Evolutionary conservation across 441 rosid genomes (phyloP).

Genomic region (Populus hybrid): DNA sequence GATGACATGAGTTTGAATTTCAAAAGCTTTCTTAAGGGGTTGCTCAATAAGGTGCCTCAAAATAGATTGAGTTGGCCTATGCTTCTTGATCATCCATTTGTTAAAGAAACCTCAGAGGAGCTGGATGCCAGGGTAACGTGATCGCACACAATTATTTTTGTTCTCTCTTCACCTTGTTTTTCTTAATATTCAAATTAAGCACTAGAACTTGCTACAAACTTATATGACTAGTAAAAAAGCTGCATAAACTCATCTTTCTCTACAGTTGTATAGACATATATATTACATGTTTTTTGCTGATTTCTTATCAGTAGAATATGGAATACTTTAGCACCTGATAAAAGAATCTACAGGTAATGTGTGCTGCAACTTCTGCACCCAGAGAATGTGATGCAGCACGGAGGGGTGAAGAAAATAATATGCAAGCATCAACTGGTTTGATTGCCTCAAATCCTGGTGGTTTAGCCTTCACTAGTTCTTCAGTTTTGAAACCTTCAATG

Average conservation of each 20-base stretch:
- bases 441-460: constrained; percentile 31
- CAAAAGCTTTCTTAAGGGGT: constrained; percentile 88
- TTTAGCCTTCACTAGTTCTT: constrained; percentile 18
- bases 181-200: background rate
- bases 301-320: background rate
- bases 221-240: background rate
- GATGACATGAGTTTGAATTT: constrained; percentile 86
- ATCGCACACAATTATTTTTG: constrained; percentile 10
- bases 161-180: background rate
- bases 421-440: constrained; percentile 43
- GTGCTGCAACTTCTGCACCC: constrained; percentile 36
- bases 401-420: constrained; percentile 46
- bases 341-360: constrained; percentile 45
- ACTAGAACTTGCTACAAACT: background rate
- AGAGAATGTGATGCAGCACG: constrained; percentile 45
- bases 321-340: background rate
- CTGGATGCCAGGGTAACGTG: constrained; percentile 63
- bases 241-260: background rate
- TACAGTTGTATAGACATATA: too few relatives aligned
- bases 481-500: background rate
- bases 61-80: constrained; percentile 92
- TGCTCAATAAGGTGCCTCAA: constrained; percentile 98
- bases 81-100: constrained; percentile 95
- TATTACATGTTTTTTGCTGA: background rate
- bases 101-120: constrained; percentile 69